A percentile compares a stretch with the other conserved stretches of the same genome.
These are phyloP conservation scores for Penicillium sp. DNA, from an alignment of 2,329 filamentous ascomycete species.

Conservation along the genomic window DNA sequence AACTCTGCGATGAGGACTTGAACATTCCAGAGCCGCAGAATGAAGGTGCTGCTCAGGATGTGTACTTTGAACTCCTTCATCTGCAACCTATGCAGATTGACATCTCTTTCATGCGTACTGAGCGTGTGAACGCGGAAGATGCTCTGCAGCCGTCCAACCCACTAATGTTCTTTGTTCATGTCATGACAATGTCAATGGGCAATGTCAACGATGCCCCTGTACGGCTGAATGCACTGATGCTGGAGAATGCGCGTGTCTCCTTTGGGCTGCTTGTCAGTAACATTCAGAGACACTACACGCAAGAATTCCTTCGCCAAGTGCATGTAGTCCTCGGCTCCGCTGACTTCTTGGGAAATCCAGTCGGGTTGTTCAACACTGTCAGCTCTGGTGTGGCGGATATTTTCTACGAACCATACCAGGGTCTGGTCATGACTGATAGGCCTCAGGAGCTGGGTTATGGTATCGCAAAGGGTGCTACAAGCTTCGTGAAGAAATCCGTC, in stretches of 20 bases:
- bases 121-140: slow-evolving; percentile 91
- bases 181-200: slow-evolving; percentile 97
- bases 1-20: slow-evolving; percentile 77
- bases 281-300: slow-evolving; percentile 88
- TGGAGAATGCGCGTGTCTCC: slow-evolving; percentile 91
- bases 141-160: slow-evolving; percentile 84
- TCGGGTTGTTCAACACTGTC: slow-evolving; percentile 95
- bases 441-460: slow-evolving; percentile 91
- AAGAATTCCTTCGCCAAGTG: slow-evolving; percentile 89
- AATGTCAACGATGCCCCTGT: slow-evolving; percentile 98
- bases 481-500: slow-evolving; percentile 96
- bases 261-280: slow-evolving; percentile 76
- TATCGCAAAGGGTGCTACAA: slow-evolving; percentile 91
- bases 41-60: slow-evolving; percentile 76
- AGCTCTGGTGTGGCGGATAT: slow-evolving; percentile 95
- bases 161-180: slow-evolving; percentile 96
- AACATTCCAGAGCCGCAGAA: slow-evolving; percentile 87
- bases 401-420: slow-evolving; percentile 98
- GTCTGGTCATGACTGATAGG: slow-evolving; percentile 87
- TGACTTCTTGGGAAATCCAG: slow-evolving; percentile 94
- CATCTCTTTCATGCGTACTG: slow-evolving; percentile 91
- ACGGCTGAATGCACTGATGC: slow-evolving; percentile 80
- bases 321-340: slow-evolving; percentile 96
- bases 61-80: slow-evolving; percentile 95
- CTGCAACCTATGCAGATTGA: slow-evolving; percentile 98